Evolutionary conservation across 306 rosid species (phyloP), one percentile per base, ranked within the genome.

Genomic region (Benincasa hispida): DNA sequence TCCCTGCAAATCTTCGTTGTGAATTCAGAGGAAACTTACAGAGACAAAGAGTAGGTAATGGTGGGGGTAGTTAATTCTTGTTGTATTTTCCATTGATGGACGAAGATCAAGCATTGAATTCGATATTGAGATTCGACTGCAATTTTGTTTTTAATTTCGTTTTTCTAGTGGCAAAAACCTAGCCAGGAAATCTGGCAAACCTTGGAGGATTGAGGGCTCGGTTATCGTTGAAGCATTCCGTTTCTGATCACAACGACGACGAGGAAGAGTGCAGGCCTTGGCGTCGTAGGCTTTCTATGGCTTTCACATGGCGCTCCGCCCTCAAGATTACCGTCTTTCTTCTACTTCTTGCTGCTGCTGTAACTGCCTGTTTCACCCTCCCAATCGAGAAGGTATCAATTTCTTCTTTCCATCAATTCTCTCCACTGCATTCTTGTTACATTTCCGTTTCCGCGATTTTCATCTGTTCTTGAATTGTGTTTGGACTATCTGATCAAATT

Each of bases 321-420:
- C 30, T 81, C 45, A 76, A 83, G 83, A 80, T 82, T 79, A 32
- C 67, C 32, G 27, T 83, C 60, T 67, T 83, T 15, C 78, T 85
- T 30, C 47, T 81, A 41, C 83, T 87, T 68, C 25, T 87, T 34
- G 83, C 84, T 82, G 82, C 87, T 87, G 45, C 82, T 24, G 80
- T 78, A 55, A 56, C 63, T 79, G 91, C 89, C 51, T 83, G 81
- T 80, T 68, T 76, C 61, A 79, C 79, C 50, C 85, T 87, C 41
- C 91, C 89, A 30, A 41, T 85, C 41, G 89, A 85, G 59, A 83
- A 87, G 91, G 89, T 61, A 54, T 54, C 18, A 11, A 24, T 9
- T 22, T 42, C 1, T 4, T 41, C 19, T 58, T 75, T 76, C 45
- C 5, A 19, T 21, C n/a, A 37, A 41, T 48, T 51, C 18, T 27